These are phyloP conservation scores for Pseudonectria buxi DNA, from an alignment of 2,329 filamentous ascomycete species.

Conservation along the genomic window DNA sequence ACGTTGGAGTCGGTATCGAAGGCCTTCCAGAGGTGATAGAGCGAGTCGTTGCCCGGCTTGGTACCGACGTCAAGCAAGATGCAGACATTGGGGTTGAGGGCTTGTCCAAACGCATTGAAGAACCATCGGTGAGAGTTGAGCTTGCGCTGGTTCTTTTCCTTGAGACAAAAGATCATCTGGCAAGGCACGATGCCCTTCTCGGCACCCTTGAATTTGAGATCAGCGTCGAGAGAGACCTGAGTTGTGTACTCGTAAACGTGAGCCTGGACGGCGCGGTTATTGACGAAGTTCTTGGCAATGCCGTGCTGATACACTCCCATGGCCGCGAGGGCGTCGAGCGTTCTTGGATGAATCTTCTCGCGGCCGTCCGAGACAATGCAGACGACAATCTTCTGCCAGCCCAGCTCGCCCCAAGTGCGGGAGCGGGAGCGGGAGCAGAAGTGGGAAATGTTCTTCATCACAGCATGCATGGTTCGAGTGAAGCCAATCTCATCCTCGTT, in stretches of 20 bases:
- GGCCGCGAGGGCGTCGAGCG: conserved; percentile 86
- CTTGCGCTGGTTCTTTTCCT: conserved; percentile 97
- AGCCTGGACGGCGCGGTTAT: conserved; percentile 87
- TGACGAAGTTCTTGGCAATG: conserved; percentile 97
- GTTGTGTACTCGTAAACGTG: conserved; percentile 99
- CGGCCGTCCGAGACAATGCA: conserved; percentile 94
- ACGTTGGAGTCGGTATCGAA: conserved; percentile 98
- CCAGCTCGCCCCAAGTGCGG: conserved; percentile 91
- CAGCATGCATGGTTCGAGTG: conserved; percentile 94
- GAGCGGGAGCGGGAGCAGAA: conserved; percentile 91
- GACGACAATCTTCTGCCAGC: conserved; percentile 99
- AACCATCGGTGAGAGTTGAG: conserved; percentile 99
- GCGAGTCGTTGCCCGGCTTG: conserved; percentile 75
- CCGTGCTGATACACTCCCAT: conserved; percentile 98
- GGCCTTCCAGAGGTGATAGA: conserved; percentile 99
- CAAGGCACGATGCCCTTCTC: conserved; percentile 98
- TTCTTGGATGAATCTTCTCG: conserved; percentile 82
- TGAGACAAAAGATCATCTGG: conserved; percentile 97
- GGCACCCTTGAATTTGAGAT: conserved; percentile 97
- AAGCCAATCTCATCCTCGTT: conserved; percentile 98
- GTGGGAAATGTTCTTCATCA: conserved; percentile 96
- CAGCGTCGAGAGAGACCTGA: conserved; percentile 89
- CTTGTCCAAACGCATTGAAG: conserved; percentile 94
- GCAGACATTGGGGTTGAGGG: conserved; percentile 91
- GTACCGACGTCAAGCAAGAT: conserved; percentile 96